Conservation (phyloP, 2,329 filamentous ascomycete genomes). For the Hymenoscyphus salicellus region DNA sequence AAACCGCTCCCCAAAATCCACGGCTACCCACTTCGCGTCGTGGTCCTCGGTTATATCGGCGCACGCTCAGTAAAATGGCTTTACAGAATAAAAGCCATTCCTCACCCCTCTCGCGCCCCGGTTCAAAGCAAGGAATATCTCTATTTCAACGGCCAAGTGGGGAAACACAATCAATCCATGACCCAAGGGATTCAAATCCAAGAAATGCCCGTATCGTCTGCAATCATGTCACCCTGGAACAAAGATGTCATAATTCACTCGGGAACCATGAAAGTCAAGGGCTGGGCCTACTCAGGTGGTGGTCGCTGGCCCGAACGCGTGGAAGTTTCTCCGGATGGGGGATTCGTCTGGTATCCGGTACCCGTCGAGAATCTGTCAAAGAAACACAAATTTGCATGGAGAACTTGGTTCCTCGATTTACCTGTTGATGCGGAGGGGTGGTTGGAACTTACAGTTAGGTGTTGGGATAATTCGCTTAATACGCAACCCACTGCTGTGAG, state of each 20-base stretch:
- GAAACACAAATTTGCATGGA: constrained; percentile 64
- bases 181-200: constrained; percentile 62
- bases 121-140: constrained; percentile 64
- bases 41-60: constrained; percentile 65
- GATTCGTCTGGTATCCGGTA: constrained; percentile 63
- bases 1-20: constrained; percentile 61
- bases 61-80: constrained; percentile 70
- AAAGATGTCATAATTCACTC: constrained; percentile 29
- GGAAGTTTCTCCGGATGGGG: constrained; percentile 63
- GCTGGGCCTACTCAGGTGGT: constrained; percentile 67
- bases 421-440: constrained; percentile 62
- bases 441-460: constrained; percentile 56
- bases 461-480: constrained; percentile 61
- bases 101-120: constrained; percentile 52
- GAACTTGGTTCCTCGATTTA: constrained; percentile 60
- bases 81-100: constrained; percentile 59
- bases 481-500: constrained; percentile 56
- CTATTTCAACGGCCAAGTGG: constrained; percentile 65
- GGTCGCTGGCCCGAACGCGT: constrained; percentile 65
- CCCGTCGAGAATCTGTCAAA: constrained; percentile 56
- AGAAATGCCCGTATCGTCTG: constrained; percentile 51
- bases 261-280: constrained; percentile 43
- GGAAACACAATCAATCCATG: constrained; percentile 67
- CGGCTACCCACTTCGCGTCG: constrained; percentile 60
- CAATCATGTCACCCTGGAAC: constrained; percentile 56